These are phyloP conservation scores for Cutaneotrichosporon sp. DNA, from an alignment of 1,284 basidiomycete genomes.

Conservation along the genomic window DNA sequence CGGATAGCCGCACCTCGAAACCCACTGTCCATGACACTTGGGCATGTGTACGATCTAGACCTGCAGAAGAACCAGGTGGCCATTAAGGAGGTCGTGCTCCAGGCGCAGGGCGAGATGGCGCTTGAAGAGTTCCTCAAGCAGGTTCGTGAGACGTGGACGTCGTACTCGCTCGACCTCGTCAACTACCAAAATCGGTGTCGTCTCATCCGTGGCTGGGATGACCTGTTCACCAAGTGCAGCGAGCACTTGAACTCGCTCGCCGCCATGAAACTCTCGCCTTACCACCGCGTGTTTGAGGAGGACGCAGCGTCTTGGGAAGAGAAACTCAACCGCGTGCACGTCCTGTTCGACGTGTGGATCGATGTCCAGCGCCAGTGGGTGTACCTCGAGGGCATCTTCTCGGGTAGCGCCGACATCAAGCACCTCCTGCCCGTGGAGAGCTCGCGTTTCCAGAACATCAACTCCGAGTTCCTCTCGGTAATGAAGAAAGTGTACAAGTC, in stretches of 20 bases:
- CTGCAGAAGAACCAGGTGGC: constrained; percentile 84
- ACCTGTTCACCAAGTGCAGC: constrained; percentile 91
- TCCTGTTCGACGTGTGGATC: constrained; percentile 98
- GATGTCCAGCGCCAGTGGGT: constrained; percentile 99
- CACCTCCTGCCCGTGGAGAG: constrained; percentile 97
- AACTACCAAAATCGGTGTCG: constrained; percentile 99
- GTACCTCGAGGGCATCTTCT: constrained; percentile 98
- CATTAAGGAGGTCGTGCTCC: constrained; percentile 92
- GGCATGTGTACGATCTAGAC: constrained; percentile 96
- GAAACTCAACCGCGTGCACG: constrained; percentile 90
- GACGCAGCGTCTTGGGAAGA: constrained; percentile 92
- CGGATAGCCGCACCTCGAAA: constrained; percentile 65
- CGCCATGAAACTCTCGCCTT: constrained; percentile 96
- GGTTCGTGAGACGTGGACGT: constrained; percentile 96
- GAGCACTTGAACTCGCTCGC: constrained; percentile 94
- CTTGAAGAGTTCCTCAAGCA: constrained; percentile 91
- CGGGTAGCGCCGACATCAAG: constrained; percentile 97
- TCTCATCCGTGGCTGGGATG: constrained; percentile 96
- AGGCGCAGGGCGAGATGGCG: constrained; percentile 99
- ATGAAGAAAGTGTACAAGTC: constrained; percentile 99
- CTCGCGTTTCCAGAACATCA: constrained; percentile 97
- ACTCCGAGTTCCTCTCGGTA: constrained; percentile 93
- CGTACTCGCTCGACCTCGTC: constrained; percentile 90
- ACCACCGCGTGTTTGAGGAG: constrained; percentile 96
- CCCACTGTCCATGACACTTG: constrained; percentile 81